Evolutionary conservation across 2,329 filamentous ascomycete species (phyloP).

Genomic region (Fusarium floridanum): DNA sequence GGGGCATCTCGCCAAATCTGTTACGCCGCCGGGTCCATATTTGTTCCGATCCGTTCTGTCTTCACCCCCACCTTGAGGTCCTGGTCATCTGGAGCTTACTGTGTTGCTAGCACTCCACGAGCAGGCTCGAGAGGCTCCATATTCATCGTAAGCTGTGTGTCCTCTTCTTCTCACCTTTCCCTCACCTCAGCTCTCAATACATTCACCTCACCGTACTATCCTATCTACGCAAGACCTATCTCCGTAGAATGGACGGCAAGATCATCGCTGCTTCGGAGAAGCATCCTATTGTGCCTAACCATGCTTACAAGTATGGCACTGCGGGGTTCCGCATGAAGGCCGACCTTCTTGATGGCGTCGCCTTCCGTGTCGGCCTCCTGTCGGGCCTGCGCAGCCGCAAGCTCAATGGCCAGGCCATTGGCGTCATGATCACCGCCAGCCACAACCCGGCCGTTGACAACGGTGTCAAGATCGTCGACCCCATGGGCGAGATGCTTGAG

Average conservation of each 20-base stretch:
- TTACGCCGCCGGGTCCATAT: conserved; percentile 25
- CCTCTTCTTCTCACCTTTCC: conserved; percentile 25
- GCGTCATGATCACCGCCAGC: conserved; percentile 95
- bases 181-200: background rate
- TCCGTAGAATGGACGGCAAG: conserved; percentile 63
- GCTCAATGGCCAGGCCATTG: conserved; percentile 89
- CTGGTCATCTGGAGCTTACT: background rate
- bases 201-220: background rate
- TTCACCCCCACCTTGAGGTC: background rate
- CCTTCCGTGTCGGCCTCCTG: conserved; percentile 92
- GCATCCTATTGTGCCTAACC: conserved; percentile 69
- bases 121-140: background rate
- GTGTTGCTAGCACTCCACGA: background rate
- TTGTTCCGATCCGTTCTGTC: conserved; percentile 30
- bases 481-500: conserved; percentile 98
- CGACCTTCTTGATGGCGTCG: conserved; percentile 88
- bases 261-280: conserved; percentile 73
- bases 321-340: conserved; percentile 78
- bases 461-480: conserved; percentile 95
- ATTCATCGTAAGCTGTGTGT: conserved; percentile 37
- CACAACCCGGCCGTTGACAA: conserved; percentile 93
- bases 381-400: conserved; percentile 91
- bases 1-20: conserved; percentile 11
- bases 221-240: conserved; percentile 1
- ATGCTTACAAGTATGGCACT: conserved; percentile 74